Evolutionary conservation across 495 filamentous ascomycete species (phyloP).

Genomic region (Friedmanniomyces simplex): DNA sequence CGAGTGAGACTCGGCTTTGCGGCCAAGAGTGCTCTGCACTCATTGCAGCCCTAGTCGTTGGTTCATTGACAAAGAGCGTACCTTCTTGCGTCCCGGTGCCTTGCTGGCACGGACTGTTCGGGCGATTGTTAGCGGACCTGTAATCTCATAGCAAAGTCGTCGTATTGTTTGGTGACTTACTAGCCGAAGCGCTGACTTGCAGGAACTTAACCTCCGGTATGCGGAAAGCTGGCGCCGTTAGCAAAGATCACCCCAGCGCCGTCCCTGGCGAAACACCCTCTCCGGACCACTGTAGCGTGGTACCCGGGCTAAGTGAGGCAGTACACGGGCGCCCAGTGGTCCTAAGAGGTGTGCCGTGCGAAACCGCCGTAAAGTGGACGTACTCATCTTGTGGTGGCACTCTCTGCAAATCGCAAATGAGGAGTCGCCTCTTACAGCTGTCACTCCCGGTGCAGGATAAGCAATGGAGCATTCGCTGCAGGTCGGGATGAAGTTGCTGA

Average conservation of each 20-base stretch:
- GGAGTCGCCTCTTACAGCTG: conserved; percentile 64
- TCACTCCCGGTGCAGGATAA: conserved; percentile 51
- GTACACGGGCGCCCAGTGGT: too few species aligned
- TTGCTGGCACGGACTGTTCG: conserved; percentile 26
- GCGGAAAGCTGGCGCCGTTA: conserved; percentile 40
- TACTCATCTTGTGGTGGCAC: conserved; percentile 76
- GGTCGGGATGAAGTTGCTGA: conserved; percentile 69
- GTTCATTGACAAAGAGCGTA: too few species aligned
- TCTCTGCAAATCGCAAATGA: conserved; percentile 67
- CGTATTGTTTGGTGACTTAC: conserved; percentile 19
- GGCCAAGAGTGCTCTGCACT: too few species aligned
- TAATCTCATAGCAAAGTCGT: too few species aligned
- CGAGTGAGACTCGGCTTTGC: background rate
- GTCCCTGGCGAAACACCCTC: too few species aligned
- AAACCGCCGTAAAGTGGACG: conserved; percentile 7
- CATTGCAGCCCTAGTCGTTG: too few species aligned
- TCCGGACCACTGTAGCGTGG: too few species aligned
- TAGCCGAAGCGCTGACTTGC: conserved; percentile 48
- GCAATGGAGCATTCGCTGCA: conserved; percentile 70
- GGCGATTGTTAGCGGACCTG: background rate
- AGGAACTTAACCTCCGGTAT: conserved; percentile 76
- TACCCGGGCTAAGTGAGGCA: too few species aligned
- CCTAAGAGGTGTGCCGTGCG: too few species aligned
- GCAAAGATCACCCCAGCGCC: background rate
- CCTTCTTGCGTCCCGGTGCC: conserved; percentile 47